phyloP scores from a whole-genome alignment of 2,329 filamentous ascomycete genomes.

The Cercospora sojina region DNA sequence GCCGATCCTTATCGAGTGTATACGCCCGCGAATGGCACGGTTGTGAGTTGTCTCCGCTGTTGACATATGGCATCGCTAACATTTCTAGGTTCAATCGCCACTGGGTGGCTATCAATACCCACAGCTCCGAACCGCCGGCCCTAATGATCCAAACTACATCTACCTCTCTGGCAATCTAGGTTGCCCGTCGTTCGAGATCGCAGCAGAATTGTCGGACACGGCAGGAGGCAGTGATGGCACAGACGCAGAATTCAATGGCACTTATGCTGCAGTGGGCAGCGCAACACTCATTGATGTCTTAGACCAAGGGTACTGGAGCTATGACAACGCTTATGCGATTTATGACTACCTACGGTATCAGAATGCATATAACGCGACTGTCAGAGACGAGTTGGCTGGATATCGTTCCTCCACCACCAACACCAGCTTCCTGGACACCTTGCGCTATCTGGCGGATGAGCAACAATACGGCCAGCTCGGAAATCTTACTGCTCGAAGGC shows the following conservation, averaged over 20 bases:
- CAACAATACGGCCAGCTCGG: slow-evolving; percentile 47
- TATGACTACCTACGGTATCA: slow-evolving; percentile 59
- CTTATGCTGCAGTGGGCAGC: slow-evolving; percentile 51
- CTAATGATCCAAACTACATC: slow-evolving; percentile 52
- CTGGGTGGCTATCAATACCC: slow-evolving; percentile 60
- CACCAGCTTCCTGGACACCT: slow-evolving; percentile 29
- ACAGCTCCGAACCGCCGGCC: slow-evolving; percentile 46
- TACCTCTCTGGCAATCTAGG: slow-evolving; percentile 47
- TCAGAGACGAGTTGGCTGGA: slow-evolving; percentile 37
- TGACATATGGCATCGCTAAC: background rate
- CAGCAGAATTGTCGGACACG: slow-evolving; percentile 44
- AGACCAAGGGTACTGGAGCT: slow-evolving; percentile 44
- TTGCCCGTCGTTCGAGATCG: slow-evolving; percentile 34
- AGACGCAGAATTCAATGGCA: slow-evolving; percentile 41
- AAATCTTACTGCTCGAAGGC: slow-evolving; percentile 42
- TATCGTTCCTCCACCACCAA: slow-evolving; percentile 31
- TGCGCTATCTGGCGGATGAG: slow-evolving; percentile 50
- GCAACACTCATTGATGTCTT: slow-evolving; percentile 47
- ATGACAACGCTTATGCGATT: slow-evolving; percentile 54
- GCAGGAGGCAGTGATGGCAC: slow-evolving; percentile 33
- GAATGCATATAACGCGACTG: slow-evolving; percentile 51
- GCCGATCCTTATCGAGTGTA: slow-evolving; percentile 40
- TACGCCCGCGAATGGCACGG: slow-evolving; percentile 49
- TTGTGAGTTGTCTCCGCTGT: slow-evolving; percentile 18
- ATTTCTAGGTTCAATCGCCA: slow-evolving; percentile 44